Conservation (phyloP, 768 basidiomycete genomes). For the Leucocoprinus sp. region DNA sequence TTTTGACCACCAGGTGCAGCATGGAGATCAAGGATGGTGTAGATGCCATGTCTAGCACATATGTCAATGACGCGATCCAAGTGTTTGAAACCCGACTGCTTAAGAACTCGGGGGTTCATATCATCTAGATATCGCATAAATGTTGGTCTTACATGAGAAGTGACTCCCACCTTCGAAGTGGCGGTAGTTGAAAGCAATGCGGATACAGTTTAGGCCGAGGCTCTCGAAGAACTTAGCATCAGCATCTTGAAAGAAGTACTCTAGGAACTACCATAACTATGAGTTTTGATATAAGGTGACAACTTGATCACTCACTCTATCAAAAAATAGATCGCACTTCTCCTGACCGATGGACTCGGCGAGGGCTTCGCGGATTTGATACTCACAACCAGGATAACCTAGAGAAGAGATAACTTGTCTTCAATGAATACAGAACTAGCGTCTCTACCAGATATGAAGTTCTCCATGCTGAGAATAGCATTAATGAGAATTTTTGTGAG, state of each 20-base stretch:
- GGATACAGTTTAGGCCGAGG: slow-evolving; percentile 73
- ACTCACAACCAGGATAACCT: slow-evolving; percentile 81
- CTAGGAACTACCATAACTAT: slow-evolving; percentile 46
- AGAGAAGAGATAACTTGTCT: slow-evolving; percentile 1
- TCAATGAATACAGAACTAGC: neutral
- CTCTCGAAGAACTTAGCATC: slow-evolving; percentile 72
- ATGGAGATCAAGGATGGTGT: slow-evolving; percentile 78
- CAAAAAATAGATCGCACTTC: slow-evolving; percentile 73
- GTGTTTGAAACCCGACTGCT: slow-evolving; percentile 70
- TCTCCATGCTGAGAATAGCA: slow-evolving; percentile 51
- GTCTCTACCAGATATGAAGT: slow-evolving; percentile 54
- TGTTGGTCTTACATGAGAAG: neutral
- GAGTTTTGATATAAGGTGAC: neutral
- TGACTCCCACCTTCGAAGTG: slow-evolving; percentile 51
- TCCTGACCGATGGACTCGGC: slow-evolving; percentile 53
- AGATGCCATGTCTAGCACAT: slow-evolving; percentile 70
- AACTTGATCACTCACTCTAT: slow-evolving; percentile 42
- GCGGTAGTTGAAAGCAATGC: slow-evolving; percentile 65
- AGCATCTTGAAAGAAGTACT: slow-evolving; percentile 71
- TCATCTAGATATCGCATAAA: slow-evolving; percentile 35
- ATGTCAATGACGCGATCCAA: slow-evolving; percentile 62
- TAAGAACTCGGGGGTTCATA: slow-evolving; percentile 74
- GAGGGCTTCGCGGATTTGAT: slow-evolving; percentile 63
- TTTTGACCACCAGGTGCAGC: slow-evolving; percentile 69
- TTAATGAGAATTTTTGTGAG: neutral